A percentile compares a stretch with the other conserved stretches of the same genome.
Conservation (phyloP, 2,329 filamentous ascomycete species). For the Cladosporium sp. region DNA sequence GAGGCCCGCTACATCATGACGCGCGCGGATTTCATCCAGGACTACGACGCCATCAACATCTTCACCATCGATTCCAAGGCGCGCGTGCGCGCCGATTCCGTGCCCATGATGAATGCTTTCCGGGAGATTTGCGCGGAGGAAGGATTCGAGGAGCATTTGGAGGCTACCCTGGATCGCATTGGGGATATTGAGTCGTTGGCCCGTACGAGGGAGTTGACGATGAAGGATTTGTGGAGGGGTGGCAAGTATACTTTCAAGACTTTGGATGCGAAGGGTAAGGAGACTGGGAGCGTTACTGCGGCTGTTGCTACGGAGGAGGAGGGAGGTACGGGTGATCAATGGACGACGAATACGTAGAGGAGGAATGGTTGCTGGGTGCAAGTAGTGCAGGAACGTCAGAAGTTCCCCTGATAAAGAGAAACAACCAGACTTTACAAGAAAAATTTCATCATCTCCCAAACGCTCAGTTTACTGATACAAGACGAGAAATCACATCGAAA, state of each 20-base stretch:
- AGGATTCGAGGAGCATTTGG: constrained; percentile 77
- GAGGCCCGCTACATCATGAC: constrained; percentile 91
- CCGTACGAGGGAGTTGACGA: constrained; percentile 87
- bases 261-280: constrained; percentile 42
- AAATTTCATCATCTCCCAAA: no score
- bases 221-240: constrained; percentile 85
- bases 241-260: constrained; percentile 69
- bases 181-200: constrained; percentile 89
- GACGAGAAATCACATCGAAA: no score
- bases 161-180: constrained; percentile 79
- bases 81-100: constrained; percentile 84
- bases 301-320: constrained; percentile 33
- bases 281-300: constrained; percentile 46
- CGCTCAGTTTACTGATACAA: no score
- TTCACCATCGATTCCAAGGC: constrained; percentile 88
- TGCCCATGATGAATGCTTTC: constrained; percentile 95
- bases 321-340: constrained; percentile 21
- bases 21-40: constrained; percentile 85
- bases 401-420: no score
- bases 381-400: no score
- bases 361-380: no score
- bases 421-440: no score
- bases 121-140: constrained; percentile 70
- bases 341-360: constrained; percentile 11
- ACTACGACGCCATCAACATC: constrained; percentile 88